Percentiles rank a stretch among this genome's conserved stretches.
Conservation (phyloP, 2,329 filamentous ascomycete species). For the Pseudohalonectria lignicola region DNA sequence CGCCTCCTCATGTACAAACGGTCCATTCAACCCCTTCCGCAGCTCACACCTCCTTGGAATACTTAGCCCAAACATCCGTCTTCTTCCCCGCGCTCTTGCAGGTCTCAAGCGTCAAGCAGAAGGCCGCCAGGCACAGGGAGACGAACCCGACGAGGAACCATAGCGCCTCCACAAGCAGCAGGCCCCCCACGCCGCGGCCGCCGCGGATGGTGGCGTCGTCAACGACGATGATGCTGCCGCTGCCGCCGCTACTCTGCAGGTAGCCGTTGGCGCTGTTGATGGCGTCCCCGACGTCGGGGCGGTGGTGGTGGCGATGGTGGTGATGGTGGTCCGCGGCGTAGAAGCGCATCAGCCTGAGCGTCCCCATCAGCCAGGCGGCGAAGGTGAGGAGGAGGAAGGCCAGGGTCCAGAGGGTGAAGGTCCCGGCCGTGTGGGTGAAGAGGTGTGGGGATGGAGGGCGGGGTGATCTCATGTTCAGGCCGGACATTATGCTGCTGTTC, state of each 20-base stretch:
- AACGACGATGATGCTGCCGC: background rate
- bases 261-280: no score
- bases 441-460: no score
- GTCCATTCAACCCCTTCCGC: no score
- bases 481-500: no score
- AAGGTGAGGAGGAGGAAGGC: constrained; percentile 1
- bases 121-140: constrained; percentile 1
- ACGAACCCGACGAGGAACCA: constrained; percentile 1
- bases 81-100: constrained; percentile 1
- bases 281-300: no score
- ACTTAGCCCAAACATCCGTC: background rate
- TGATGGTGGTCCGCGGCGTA: no score
- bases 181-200: background rate
- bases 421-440: no score
- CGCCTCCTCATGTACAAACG: no score
- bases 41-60: constrained; percentile 3
- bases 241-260: background rate
- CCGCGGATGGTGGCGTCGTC: background rate
- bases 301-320: no score
- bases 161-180: constrained; percentile 1
- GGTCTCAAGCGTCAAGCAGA: constrained; percentile 1
- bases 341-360: background rate
- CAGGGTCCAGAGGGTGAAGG: background rate
- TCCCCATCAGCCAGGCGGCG: constrained; percentile 1
- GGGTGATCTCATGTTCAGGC: no score